Base-by-base conservation (phyloP, 495 filamentous ascomycete genomes). In the Hypomontagnella monticulosa region DNA sequence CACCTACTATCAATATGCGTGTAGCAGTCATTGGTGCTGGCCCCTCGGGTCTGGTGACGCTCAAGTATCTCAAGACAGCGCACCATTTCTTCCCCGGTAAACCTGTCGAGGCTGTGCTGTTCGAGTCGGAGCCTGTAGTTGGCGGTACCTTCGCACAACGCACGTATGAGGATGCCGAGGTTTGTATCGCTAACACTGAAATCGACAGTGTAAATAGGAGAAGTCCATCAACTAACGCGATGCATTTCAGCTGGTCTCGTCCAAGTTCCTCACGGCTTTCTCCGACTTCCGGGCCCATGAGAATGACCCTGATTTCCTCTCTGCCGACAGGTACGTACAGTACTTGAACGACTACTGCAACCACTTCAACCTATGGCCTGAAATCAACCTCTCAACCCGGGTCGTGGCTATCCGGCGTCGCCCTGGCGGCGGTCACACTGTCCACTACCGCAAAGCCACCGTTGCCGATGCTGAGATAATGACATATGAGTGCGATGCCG, bases 181-280 rank as follows among this genome's bases (percentile, higher is more conserved):
- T 54, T 12, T 16, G 33, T 54, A 47, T 12, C n/a, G 16, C 8
- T 9, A 10, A 47, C 20, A 18, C 42, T 20, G 4, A 36, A 5
- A 36, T 18, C 43, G 5, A 23, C 27, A 30, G 16, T 18, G 27
- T 11, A 30, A 23, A 47, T 18, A 8, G 12, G 9, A 30, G 9
- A 4, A 14, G 3, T 15, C 12, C 18, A 54, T 10, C 3, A 14
- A 9, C 36, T 38, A 38, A 38, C 36, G 36, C 2, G 3, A 38
- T 9, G 8, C 19, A 20, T 10, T 54, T 23, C n/a, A 78, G 77
- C 71, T 80, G 23, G 76, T 79, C 41, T 79, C 76, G 2, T 79
- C 77, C 16, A 74, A 73, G 43, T 69, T 78, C 19, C 76, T 80
- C 15, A 79, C 77, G 0, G 56, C 74, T 36, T 80, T 79, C 51